phyloP scores from a whole-genome alignment of 2,329 filamentous ascomycete genomes.

The Annulohypoxylon truncatum region DNA sequence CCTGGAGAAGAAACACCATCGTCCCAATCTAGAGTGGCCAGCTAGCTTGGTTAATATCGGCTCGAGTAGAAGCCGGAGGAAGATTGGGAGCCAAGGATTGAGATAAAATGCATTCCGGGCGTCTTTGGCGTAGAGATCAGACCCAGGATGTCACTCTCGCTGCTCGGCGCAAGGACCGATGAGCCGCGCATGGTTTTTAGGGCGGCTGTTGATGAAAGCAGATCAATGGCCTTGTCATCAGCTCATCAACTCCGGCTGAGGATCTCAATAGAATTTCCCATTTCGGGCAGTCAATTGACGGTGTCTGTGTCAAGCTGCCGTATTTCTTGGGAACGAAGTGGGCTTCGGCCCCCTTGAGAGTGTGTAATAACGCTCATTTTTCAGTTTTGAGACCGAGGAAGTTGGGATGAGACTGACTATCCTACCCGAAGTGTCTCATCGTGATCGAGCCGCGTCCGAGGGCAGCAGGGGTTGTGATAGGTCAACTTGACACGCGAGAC shows the following conservation, averaged over 20 bases:
- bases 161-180: constrained; percentile 30
- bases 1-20: constrained; percentile 27
- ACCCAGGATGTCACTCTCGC: constrained; percentile 27
- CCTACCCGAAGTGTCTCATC: constrained; percentile 46
- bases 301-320: constrained; percentile 23
- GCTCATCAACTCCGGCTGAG: constrained; percentile 16
- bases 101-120: constrained; percentile 19
- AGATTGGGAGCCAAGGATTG: constrained; percentile 14
- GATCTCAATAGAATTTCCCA: constrained; percentile 8
- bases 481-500: constrained; percentile 10
- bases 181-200: constrained; percentile 18
- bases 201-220: constrained; percentile 15
- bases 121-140: constrained; percentile 24
- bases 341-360: constrained; percentile 24
- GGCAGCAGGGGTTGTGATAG: constrained; percentile 32
- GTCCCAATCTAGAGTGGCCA: constrained; percentile 23
- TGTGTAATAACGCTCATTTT: constrained; percentile 37
- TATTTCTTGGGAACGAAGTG: constrained; percentile 15
- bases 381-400: constrained; percentile 42
- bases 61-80: constrained; percentile 40
- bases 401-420: constrained; percentile 49
- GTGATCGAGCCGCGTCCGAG: constrained; percentile 44
- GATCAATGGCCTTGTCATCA: constrained; percentile 25
- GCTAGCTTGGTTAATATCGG: constrained; percentile 23
- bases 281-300: constrained; percentile 12